phyloP scores from a whole-genome alignment of 73 alveolate genomes.

The Effrenium voratum region DNA sequence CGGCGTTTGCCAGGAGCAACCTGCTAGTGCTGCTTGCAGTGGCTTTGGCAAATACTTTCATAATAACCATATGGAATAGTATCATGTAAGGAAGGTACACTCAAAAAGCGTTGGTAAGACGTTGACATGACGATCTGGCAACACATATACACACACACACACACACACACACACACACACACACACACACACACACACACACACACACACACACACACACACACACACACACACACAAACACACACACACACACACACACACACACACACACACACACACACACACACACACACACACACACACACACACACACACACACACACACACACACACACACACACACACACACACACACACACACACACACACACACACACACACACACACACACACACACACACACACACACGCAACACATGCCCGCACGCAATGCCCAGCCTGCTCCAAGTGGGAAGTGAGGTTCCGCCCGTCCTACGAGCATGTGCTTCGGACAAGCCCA shows the following conservation, averaged over 20 bases:
- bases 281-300: conserved; percentile 6
- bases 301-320: conserved; percentile 6
- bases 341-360: conserved; percentile 6
- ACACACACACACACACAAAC: background rate
- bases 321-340: conserved; percentile 6
- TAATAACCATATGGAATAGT: too few relatives aligned
- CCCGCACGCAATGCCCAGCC: background rate
- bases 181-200: background rate
- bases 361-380: conserved; percentile 6
- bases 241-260: conserved; percentile 6
- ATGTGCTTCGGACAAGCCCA: background rate
- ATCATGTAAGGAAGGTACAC: too few relatives aligned
- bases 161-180: background rate
- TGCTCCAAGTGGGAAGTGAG: conserved; percentile 18
- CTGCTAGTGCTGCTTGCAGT: too few relatives aligned
- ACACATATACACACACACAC: background rate
- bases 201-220: conserved; percentile 6
- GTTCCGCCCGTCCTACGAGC: conserved; percentile 3
- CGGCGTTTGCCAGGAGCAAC: too few relatives aligned
- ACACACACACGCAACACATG: background rate
- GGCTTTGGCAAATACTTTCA: too few relatives aligned
- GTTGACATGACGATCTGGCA: too few relatives aligned
- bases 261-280: conserved; percentile 6
- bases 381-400: conserved; percentile 6
- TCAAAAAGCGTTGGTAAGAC: too few relatives aligned